Conservation (phyloP, 805 yeast species). For the Candida pseudoglaebosa region DNA sequence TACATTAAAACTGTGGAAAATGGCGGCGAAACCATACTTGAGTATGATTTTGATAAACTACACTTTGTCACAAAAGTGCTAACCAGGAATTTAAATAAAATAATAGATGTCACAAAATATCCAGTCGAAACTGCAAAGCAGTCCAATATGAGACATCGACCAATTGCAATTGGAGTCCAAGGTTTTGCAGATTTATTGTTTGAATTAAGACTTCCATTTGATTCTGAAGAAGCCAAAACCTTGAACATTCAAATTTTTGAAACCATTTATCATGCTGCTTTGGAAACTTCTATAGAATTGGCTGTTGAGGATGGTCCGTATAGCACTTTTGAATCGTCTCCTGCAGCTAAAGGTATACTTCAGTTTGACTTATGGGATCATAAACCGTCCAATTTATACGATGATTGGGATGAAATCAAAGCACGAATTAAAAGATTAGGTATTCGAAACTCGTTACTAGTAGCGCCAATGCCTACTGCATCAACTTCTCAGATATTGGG, state of each 20-base stretch:
- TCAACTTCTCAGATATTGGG: conserved; percentile 95
- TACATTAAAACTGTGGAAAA: conserved; percentile 39
- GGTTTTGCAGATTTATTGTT: conserved; percentile 91
- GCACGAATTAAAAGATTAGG: conserved; percentile 59
- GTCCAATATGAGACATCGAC: conserved; percentile 83
- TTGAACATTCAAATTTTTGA: conserved; percentile 86
- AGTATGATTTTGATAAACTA: conserved; percentile 68
- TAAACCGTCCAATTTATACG: conserved; percentile 72
- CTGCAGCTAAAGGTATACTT: conserved; percentile 78
- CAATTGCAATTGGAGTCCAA: conserved; percentile 97
- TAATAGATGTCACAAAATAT: conserved; percentile 82
- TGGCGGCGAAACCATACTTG: conserved; percentile 39
- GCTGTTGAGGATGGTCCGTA: conserved; percentile 71
- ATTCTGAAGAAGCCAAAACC: conserved; percentile 69
- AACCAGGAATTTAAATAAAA: conserved; percentile 70
- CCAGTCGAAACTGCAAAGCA: conserved; percentile 73
- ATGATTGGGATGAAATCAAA: conserved; percentile 77
- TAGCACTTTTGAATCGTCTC: conserved; percentile 75
- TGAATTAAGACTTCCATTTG: conserved; percentile 79
- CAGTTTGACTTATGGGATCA: conserved; percentile 87
- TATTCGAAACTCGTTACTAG: conserved; percentile 77
- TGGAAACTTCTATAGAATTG: conserved; percentile 81
- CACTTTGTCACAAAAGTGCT: conserved; percentile 77
- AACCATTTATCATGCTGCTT: conserved; percentile 91
- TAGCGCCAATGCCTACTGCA: conserved; percentile 98